Conservation (phyloP, 2,329 filamentous ascomycete species). For the Venturia effusa region DNA sequence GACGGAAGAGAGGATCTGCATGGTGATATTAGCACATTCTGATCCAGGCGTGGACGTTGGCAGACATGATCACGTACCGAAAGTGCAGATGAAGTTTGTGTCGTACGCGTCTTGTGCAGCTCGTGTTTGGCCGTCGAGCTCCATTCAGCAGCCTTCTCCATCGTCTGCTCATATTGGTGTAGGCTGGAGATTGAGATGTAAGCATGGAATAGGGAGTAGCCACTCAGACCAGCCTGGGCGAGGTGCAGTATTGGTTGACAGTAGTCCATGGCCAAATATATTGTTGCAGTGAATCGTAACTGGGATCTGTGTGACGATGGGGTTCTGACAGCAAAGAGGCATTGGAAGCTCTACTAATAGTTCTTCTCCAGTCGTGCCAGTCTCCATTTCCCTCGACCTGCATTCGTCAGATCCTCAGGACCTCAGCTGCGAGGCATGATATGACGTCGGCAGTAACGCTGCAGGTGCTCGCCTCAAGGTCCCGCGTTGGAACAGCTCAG, state of each 20-base stretch:
- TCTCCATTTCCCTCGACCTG: too few species aligned
- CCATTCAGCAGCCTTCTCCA: slow-evolving; percentile 27
- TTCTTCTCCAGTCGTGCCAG: too few species aligned
- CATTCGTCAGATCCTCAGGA: too few species aligned
- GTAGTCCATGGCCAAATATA: neutral
- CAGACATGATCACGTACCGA: slow-evolving; percentile 16
- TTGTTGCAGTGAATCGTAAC: neutral
- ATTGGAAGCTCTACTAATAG: neutral
- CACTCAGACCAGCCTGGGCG: slow-evolving; percentile 17
- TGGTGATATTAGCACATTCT: neutral
- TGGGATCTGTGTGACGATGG: neutral
- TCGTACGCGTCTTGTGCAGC: slow-evolving; percentile 24
- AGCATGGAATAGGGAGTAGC: slow-evolving; percentile 23
- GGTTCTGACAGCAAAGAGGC: neutral
- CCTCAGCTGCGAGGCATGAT: neutral
- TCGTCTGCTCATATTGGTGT: slow-evolving; percentile 23
- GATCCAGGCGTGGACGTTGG: neutral
- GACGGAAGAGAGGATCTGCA: slow-evolving; percentile 2
- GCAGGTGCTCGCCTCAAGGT: neutral
- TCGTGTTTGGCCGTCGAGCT: slow-evolving; percentile 22
- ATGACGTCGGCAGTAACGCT: neutral
- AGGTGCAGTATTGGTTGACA: slow-evolving; percentile 5
- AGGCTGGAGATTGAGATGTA: slow-evolving; percentile 26
- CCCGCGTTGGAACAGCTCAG: neutral
- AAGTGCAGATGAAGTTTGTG: slow-evolving; percentile 23